Conservation (phyloP, 140 eudicot species). For the Anethum foeniculum region DNA sequence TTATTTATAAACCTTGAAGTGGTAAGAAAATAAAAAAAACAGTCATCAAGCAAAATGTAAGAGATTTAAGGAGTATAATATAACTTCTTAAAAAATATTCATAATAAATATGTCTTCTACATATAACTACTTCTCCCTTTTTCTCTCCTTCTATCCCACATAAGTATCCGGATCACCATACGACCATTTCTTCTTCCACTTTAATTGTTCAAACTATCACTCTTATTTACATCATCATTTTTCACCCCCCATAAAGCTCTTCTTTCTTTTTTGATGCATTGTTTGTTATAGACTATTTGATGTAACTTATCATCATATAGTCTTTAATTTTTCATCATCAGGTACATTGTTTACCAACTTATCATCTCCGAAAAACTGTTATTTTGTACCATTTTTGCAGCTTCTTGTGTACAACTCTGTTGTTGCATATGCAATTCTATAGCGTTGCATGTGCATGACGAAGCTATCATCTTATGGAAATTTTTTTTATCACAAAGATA, state of each 20-base stretch:
- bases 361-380: neutral
- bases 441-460: neutral
- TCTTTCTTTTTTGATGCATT: neutral
- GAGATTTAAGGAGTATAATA: neutral
- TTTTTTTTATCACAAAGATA: too few relatives aligned
- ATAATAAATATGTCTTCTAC: neutral
- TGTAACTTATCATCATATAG: neutral
- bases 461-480: neutral
- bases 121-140: neutral
- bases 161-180: conserved; percentile 8
- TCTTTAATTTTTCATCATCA: neutral
- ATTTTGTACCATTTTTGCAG: neutral
- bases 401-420: neutral
- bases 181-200: conserved; percentile 8
- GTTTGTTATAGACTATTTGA: neutral
- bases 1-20: too few relatives aligned
- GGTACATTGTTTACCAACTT: neutral
- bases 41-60: neutral
- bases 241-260: neutral
- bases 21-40: neutral
- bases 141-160: neutral
- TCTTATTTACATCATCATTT: neutral
- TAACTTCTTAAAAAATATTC: neutral
- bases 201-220: conserved; percentile 3
- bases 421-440: neutral